Conservation (phyloP, 306 rosid genomes). For the Fragaria ananassa region DNA sequence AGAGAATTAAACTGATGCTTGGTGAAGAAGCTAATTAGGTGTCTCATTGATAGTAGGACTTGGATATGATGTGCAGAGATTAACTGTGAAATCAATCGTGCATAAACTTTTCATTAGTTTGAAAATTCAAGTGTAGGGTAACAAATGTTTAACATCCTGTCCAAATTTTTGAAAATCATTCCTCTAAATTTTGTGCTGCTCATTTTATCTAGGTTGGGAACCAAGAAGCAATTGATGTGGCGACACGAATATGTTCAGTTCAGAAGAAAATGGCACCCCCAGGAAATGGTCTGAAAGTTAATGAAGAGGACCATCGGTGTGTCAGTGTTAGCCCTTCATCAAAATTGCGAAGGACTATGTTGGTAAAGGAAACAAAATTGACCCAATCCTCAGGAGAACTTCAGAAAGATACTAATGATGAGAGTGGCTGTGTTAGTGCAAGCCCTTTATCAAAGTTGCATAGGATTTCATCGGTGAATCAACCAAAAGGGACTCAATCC, state of each 20-base stretch:
- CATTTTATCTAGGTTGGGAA: slow-evolving; percentile 41
- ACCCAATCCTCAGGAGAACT: slow-evolving; percentile 20
- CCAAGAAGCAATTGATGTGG: slow-evolving; percentile 55
- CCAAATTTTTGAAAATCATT: neutral
- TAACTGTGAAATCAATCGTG: neutral
- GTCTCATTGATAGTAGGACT: neutral
- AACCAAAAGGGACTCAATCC: slow-evolving; percentile 12
- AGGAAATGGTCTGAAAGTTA: slow-evolving; percentile 24
- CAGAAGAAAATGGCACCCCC: slow-evolving; percentile 31
- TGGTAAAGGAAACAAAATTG: slow-evolving; percentile 34
- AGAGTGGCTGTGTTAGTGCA: slow-evolving; percentile 33
- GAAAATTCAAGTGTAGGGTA: neutral
- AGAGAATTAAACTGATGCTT: neutral
- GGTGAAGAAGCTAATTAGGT: neutral
- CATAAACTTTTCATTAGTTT: neutral
- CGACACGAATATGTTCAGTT: slow-evolving; percentile 26
- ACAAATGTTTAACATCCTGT: neutral
- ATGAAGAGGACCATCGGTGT: slow-evolving; percentile 19
- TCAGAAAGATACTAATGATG: slow-evolving; percentile 18
- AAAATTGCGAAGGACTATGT: slow-evolving; percentile 39
- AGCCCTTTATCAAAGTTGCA: slow-evolving; percentile 43
- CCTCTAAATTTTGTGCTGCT: slow-evolving; percentile 4
- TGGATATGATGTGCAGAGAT: neutral
- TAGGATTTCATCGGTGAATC: slow-evolving; percentile 40
- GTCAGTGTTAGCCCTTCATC: slow-evolving; percentile 41